A percentile compares a stretch with the other conserved stretches of the same genome.
These are phyloP conservation scores for Clitopilus passeckerianus DNA, from an alignment of 768 basidiomycete genomes.

Conservation along the genomic window DNA sequence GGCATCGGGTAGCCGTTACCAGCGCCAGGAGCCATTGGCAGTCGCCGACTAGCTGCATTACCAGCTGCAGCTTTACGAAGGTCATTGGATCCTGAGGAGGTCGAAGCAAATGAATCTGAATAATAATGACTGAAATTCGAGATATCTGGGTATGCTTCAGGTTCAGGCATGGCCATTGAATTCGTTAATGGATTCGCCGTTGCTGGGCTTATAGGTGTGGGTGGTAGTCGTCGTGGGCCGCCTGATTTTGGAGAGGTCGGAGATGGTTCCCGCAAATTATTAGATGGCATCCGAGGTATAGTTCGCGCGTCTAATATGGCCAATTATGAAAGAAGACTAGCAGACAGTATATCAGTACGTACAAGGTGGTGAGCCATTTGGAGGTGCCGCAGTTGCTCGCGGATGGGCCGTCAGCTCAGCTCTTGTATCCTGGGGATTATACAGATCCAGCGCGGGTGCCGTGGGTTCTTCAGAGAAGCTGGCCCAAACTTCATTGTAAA, in stretches of 20 bases:
- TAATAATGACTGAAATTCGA: conserved; percentile 14
- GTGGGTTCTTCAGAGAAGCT: conserved; percentile 48
- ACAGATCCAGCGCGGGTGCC: conserved; percentile 28
- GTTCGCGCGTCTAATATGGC: conserved; percentile 6
- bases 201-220: conserved; percentile 34
- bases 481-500: conserved; percentile 74
- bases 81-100: conserved; percentile 18
- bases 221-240: conserved; percentile 35
- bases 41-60: conserved; percentile 19
- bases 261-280: conserved; percentile 11
- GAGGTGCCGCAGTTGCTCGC: conserved; percentile 6
- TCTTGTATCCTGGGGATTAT: conserved; percentile 27
- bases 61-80: conserved; percentile 21
- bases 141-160: conserved; percentile 31
- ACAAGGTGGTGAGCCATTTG: conserved; percentile 16
- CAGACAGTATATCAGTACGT: conserved; percentile 5
- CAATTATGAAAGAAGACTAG: neutral
- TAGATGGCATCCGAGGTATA: conserved; percentile 9
- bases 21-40: conserved; percentile 17
- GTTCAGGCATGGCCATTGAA: conserved; percentile 35
- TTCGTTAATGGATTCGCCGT: conserved; percentile 17
- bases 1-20: conserved; percentile 11
- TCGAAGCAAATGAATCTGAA: conserved; percentile 18
- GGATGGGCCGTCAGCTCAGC: conserved; percentile 12
- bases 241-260: conserved; percentile 19